These are phyloP conservation scores for Jamesozyma rosinii DNA, from an alignment of 805 yeast species.

Conservation along the genomic window DNA sequence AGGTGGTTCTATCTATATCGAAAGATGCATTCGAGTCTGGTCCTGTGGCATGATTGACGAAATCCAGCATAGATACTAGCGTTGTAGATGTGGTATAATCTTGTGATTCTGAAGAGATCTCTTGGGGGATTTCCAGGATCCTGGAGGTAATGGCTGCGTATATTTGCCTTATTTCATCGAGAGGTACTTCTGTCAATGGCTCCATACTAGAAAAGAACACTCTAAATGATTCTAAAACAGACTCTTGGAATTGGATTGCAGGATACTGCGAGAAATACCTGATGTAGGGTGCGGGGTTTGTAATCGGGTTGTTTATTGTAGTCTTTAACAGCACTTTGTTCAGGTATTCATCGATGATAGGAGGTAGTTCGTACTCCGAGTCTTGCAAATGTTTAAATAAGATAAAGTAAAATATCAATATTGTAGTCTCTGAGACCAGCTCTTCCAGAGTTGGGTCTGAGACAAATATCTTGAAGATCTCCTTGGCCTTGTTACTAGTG, in stretches of 20 bases:
- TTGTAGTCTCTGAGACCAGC: slow-evolving; percentile 16
- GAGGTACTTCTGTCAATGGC: background rate
- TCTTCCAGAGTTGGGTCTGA: slow-evolving; percentile 9
- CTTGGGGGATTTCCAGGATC: slow-evolving; percentile 54
- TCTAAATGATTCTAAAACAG: slow-evolving; percentile 4
- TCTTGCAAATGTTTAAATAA: slow-evolving; percentile 7
- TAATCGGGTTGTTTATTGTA: slow-evolving; percentile 7
- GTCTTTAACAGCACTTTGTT: slow-evolving; percentile 16
- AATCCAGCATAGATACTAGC: slow-evolving; percentile 58
- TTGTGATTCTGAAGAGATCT: slow-evolving; percentile 20
- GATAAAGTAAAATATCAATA: slow-evolving; percentile 17
- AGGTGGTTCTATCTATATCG: slow-evolving; percentile 43
- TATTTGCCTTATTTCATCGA: slow-evolving; percentile 12
- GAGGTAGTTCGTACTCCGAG: slow-evolving; percentile 15
- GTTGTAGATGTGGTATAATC: slow-evolving; percentile 44
- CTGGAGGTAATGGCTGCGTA: slow-evolving; percentile 48
- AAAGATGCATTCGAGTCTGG: slow-evolving; percentile 43
- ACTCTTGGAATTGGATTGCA: background rate
- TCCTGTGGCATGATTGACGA: slow-evolving; percentile 48
- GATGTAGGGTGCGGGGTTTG: slow-evolving; percentile 6
- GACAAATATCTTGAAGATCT: slow-evolving; percentile 23
- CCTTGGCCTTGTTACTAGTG: slow-evolving; percentile 22
- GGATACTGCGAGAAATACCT: slow-evolving; percentile 9
- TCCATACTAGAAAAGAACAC: background rate
- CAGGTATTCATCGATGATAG: slow-evolving; percentile 12